These are phyloP conservation scores for Breviolum minutum DNA, from an alignment of 73 alveolate genomes.

Conservation along the genomic window DNA sequence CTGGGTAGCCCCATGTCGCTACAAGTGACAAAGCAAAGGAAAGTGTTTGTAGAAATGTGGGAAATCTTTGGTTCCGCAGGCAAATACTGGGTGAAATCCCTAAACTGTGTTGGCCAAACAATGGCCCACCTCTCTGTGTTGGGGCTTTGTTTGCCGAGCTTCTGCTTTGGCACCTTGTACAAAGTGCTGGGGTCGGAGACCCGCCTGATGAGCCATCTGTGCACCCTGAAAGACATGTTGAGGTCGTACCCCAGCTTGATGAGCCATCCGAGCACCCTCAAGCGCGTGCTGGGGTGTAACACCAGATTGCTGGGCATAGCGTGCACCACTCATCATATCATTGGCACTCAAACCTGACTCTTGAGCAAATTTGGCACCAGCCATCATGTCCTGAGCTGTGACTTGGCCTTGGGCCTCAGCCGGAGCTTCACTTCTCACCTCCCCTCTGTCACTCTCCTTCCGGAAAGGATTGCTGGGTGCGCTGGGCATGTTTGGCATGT, in stretches of 20 bases:
- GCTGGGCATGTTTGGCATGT: neutral
- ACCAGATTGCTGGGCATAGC: conserved; percentile 65
- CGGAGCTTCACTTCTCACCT: neutral
- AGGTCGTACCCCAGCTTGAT: conserved; percentile 89
- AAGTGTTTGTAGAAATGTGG: neutral
- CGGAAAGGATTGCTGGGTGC: conserved; percentile 36
- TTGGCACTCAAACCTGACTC: conserved; percentile 73
- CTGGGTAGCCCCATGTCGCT: too few relatives aligned
- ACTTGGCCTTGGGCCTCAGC: neutral
- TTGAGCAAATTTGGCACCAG: conserved; percentile 62
- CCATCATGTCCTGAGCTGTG: conserved; percentile 42
- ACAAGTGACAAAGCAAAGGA: too few relatives aligned
- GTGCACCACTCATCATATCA: conserved; percentile 80
- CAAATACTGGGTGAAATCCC: too few relatives aligned
- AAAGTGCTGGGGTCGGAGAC: conserved; percentile 70
- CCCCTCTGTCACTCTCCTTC: conserved; percentile 2
- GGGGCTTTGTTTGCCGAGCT: neutral
- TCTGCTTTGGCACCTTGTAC: conserved; percentile 69
- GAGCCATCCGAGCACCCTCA: conserved; percentile 86
- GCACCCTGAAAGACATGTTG: conserved; percentile 88
- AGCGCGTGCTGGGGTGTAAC: conserved; percentile 68
- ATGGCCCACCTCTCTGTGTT: too few relatives aligned
- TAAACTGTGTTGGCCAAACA: too few relatives aligned
- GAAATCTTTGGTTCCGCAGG: neutral
- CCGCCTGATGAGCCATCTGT: conserved; percentile 93